phyloP scores from a whole-genome alignment of 1,284 basidiomycete species.

The Sanghuangporus sanghuang region DNA sequence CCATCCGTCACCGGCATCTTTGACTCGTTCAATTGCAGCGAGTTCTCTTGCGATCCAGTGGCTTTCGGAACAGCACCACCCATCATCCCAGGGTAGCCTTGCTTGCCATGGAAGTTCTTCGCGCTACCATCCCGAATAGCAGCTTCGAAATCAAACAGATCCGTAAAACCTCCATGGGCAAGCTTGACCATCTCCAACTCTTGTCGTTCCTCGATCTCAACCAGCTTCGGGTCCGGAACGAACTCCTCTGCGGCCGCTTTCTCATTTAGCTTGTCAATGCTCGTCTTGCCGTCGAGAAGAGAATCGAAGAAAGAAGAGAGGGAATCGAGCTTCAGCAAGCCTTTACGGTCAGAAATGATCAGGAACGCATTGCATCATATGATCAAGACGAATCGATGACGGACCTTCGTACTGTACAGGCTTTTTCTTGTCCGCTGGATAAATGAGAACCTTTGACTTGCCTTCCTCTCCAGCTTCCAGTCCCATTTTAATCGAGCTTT shows the following conservation, averaged over 20 bases:
- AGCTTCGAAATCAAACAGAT: constrained; percentile 49
- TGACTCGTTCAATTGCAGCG: constrained; percentile 23
- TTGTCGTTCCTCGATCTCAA: constrained; percentile 44
- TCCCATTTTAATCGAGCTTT: constrained; percentile 50
- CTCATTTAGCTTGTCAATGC: constrained; percentile 40
- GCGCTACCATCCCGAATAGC: constrained; percentile 40
- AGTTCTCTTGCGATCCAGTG: constrained; percentile 13
- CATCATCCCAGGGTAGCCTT: constrained; percentile 43
- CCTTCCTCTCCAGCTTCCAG: constrained; percentile 48
- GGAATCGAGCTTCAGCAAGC: constrained; percentile 58
- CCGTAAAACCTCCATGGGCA: constrained; percentile 43
- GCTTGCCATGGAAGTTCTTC: constrained; percentile 37
- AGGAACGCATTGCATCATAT: neutral
- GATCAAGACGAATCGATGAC: constrained; percentile 4
- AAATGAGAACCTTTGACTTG: constrained; percentile 61
- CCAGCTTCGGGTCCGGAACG: constrained; percentile 36
- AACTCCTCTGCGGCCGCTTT: constrained; percentile 36
- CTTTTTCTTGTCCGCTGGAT: constrained; percentile 49
- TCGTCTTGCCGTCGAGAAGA: constrained; percentile 57
- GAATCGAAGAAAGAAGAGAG: constrained; percentile 65
- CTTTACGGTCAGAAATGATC: constrained; percentile 29
- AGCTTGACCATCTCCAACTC: constrained; percentile 48
- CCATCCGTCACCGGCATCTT: constrained; percentile 30
- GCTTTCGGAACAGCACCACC: constrained; percentile 24
- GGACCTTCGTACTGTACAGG: constrained; percentile 58